Percentiles rank a stretch among this genome's conserved stretches.
Conservation (phyloP, 2,329 filamentous ascomycete genomes). For the Ceratocystiopsis sp. region DNA sequence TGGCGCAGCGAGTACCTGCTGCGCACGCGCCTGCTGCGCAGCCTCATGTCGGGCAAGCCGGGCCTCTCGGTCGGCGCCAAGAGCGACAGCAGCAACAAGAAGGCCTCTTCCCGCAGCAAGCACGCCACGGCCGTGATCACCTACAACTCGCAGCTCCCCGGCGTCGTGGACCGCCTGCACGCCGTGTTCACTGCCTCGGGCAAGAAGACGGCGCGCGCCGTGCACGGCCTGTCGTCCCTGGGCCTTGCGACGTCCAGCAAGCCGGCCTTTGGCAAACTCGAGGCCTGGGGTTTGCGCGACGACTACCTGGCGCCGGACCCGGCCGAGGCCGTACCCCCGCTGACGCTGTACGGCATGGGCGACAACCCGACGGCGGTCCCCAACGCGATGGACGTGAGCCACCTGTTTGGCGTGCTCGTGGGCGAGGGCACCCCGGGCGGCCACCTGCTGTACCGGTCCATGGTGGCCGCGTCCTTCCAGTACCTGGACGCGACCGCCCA, state of each 20-base stretch:
- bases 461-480: slow-evolving; percentile 57
- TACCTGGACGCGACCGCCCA: slow-evolving; percentile 49
- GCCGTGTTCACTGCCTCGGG: slow-evolving; percentile 45
- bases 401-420: slow-evolving; percentile 64
- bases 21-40: slow-evolving; percentile 67
- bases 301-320: slow-evolving; percentile 61
- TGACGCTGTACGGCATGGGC: slow-evolving; percentile 61
- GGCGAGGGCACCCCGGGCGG: slow-evolving; percentile 80
- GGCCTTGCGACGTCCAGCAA: slow-evolving; percentile 70
- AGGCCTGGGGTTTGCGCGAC: slow-evolving; percentile 68
- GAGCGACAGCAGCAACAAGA: slow-evolving; percentile 30
- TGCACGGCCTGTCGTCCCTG: slow-evolving; percentile 68
- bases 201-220: slow-evolving; percentile 59
- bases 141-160: slow-evolving; percentile 70
- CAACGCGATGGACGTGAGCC: slow-evolving; percentile 83
- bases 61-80: slow-evolving; percentile 22
- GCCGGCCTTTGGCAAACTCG: slow-evolving; percentile 56
- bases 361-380: slow-evolving; percentile 62
- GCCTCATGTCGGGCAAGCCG: slow-evolving; percentile 68
- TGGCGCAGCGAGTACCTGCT: slow-evolving; percentile 95
- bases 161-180: slow-evolving; percentile 63
- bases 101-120: slow-evolving; percentile 32
- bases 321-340: slow-evolving; percentile 55
- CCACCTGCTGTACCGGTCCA: slow-evolving; percentile 58
- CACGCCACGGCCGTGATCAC: slow-evolving; percentile 60